A percentile compares a stretch with the other conserved stretches of the same genome.
Evolutionary conservation across 2,329 filamentous ascomycete species (phyloP).

Genomic region (Chaetomiaceae sp.): DNA sequence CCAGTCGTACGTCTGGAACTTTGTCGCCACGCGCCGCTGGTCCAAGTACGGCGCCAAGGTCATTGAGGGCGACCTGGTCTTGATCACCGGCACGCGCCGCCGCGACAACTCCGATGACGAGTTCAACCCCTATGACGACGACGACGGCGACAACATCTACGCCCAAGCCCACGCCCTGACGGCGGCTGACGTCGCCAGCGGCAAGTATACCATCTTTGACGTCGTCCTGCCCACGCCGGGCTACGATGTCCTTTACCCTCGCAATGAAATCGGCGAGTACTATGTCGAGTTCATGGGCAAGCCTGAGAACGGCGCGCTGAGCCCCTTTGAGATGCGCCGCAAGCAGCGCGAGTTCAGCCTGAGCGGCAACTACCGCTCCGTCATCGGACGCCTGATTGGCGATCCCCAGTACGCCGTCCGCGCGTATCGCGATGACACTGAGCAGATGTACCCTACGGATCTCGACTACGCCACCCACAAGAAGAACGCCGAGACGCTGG

Average conservation of each 20-base stretch:
- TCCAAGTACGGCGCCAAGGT: constrained; percentile 65
- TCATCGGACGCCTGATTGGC: constrained; percentile 66
- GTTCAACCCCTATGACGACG: constrained; percentile 47
- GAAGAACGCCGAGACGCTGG: constrained; percentile 27
- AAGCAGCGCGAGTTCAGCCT: constrained; percentile 82
- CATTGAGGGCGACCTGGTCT: constrained; percentile 77
- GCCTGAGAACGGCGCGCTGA: constrained; percentile 67
- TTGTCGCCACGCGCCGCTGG: constrained; percentile 75
- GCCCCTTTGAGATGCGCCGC: constrained; percentile 82
- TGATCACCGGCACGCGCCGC: constrained; percentile 37
- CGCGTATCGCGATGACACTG: constrained; percentile 61
- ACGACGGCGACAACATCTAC: constrained; percentile 38
- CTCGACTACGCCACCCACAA: constrained; percentile 57
- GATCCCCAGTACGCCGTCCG: constrained; percentile 62
- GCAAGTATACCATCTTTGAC: constrained; percentile 76
- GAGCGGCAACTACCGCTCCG: constrained; percentile 79
- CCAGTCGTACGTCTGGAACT: constrained; percentile 93
- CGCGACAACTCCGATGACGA: constrained; percentile 34
- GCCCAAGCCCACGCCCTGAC: constrained; percentile 64
- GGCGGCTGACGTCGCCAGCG: constrained; percentile 69
- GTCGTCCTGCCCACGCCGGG: constrained; percentile 89
- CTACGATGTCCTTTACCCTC: constrained; percentile 80
- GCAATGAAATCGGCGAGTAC: constrained; percentile 74
- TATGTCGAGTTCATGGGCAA: constrained; percentile 83
- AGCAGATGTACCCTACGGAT: constrained; percentile 88